Evolutionary conservation across 352 stramenopile species (phyloP).

Genomic region (Phytopythium mirpurense): DNA sequence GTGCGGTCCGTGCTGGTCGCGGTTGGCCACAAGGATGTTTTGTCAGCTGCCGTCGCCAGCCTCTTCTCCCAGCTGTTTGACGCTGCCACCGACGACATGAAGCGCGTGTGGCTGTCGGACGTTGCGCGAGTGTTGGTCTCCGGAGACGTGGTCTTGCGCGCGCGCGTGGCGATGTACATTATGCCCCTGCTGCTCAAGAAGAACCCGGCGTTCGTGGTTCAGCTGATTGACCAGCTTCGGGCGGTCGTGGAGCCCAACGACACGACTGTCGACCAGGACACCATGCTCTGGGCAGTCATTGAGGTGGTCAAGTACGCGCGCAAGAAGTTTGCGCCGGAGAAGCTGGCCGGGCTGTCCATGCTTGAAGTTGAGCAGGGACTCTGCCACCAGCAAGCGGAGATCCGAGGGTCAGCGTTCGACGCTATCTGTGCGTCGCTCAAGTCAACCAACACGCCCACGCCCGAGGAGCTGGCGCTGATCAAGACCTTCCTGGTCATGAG

Average conservation of each 20-base stretch:
- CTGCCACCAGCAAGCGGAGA: slow-evolving; percentile 47
- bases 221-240: slow-evolving; percentile 50
- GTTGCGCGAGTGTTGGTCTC: slow-evolving; percentile 52
- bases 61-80: slow-evolving; percentile 75
- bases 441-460: slow-evolving; percentile 63
- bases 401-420: slow-evolving; percentile 68
- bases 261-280: slow-evolving; percentile 19
- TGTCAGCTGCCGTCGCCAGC: slow-evolving; percentile 45
- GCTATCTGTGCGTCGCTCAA: slow-evolving; percentile 75
- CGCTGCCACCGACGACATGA: slow-evolving; percentile 9
- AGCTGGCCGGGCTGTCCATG: slow-evolving; percentile 43
- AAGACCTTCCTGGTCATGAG: slow-evolving; percentile 68
- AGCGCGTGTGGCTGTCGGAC: slow-evolving; percentile 48
- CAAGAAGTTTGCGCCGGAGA: slow-evolving; percentile 58
- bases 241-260: slow-evolving; percentile 10
- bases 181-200: slow-evolving; percentile 71
- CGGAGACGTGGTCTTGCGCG: slow-evolving; percentile 41
- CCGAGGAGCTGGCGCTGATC: slow-evolving; percentile 48
- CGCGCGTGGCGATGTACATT: slow-evolving; percentile 68
- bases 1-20: slow-evolving; percentile 53
- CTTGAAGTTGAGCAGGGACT: slow-evolving; percentile 53
- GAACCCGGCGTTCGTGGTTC: slow-evolving; percentile 42
- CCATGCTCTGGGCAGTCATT: slow-evolving; percentile 62
- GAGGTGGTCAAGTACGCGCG: slow-evolving; percentile 78
- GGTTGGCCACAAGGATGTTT: slow-evolving; percentile 69